Evolutionary conservation across 306 rosid genomes (phyloP).

Genomic region (Trifolium dubium): DNA sequence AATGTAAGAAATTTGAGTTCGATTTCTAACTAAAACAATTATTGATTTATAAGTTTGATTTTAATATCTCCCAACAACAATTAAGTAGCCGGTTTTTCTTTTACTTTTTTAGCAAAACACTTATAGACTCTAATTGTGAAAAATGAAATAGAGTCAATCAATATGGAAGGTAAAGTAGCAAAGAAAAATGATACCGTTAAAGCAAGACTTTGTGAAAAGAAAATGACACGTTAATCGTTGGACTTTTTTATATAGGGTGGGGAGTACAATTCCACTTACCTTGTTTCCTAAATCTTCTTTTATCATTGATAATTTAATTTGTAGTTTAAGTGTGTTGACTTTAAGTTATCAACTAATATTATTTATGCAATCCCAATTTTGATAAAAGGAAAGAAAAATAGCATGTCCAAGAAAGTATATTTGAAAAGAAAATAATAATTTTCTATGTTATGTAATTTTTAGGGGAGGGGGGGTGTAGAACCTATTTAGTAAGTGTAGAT

Average conservation of each 20-base stretch:
- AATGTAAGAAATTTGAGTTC: no score
- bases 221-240: background rate
- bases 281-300: background rate
- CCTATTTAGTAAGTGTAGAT: background rate
- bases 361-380: background rate
- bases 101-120: background rate
- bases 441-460: background rate
- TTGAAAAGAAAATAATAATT: background rate
- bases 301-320: background rate
- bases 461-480: background rate
- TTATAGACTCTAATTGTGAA: background rate
- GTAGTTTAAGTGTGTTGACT: background rate
- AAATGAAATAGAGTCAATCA: conserved; percentile 3
- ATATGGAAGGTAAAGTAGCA: conserved; percentile 33
- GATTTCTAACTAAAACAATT: no score
- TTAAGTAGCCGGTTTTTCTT: no score
- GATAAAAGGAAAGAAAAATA: background rate
- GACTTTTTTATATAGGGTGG: background rate
- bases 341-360: background rate
- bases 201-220: conserved; percentile 4
- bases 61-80: no score
- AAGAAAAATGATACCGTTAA: conserved; percentile 6
- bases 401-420: background rate
- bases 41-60: no score
- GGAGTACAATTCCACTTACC: conserved; percentile 1